Base-by-base conservation (phyloP, 2,329 filamentous ascomycete genomes). In the Stromatinia cepivora region DNA sequence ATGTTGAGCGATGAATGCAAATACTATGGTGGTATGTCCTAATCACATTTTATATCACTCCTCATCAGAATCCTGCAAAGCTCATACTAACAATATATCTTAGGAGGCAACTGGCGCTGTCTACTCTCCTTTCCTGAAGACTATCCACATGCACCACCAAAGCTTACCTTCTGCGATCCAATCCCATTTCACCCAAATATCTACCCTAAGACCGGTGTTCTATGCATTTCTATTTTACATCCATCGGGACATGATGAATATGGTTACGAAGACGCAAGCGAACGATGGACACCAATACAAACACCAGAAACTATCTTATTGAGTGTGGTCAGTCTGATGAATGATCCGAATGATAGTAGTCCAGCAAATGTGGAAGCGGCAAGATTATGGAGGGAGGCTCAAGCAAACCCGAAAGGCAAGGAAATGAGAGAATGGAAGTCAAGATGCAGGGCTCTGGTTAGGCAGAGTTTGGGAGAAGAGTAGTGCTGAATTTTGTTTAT, bases 191-290 rank as follows among this genome's bases (percentile, higher is more conserved):
- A 98, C 81, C 94, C 94, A 0, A 98, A 98, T 79, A 92, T 99
- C 79, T 98, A 97, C 82, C 83, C 87, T 10, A 22, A 45, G 8
- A 88, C 87, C 78, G 95, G 95, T 76, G 88, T 90, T 73, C 92
- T 99, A 70, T 99, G 95, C 85, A 98, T 99, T 80, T 96, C 92
- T 56, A 99, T 99, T 81, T 86, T 99, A 54, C 95, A 99, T 80
- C 92, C 94, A 17, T 94, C 95, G 6, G 94, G 92, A 81, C 94
- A 97, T 77, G 95, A 99, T 78, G 89, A 92, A 78, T 95, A 92
- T 81, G 94, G 94, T 66, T 99, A 99, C 82, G 95, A 99, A 81
- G 87, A 87, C 36, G 94, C 93, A 22, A 86, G 88, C 42, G 95
- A 99, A 84, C 88, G 95, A 71, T 99, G 95, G 95, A 92, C 87